Base-by-base conservation (phyloP, 169 alveolate species). In the Amoebophrya sp. region DNA sequence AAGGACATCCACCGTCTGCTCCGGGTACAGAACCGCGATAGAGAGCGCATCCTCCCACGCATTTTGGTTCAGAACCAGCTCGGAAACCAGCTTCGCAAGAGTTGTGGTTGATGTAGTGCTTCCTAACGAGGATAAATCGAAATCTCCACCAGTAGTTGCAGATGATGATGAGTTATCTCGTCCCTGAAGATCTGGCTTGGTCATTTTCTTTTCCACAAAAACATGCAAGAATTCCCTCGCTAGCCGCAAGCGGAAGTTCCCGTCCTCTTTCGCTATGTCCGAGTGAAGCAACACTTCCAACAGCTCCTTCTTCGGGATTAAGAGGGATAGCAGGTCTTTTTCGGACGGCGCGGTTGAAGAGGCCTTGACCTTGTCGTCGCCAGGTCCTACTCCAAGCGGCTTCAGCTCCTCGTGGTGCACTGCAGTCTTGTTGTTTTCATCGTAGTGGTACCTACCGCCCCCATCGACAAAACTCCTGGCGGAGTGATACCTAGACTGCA, bases 11-110 rank as follows among this genome's bases (percentile, higher is more conserved):
- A 66, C 83, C 7, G 35, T 66, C 32, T 7, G 10, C 83, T 66
- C 32, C 32, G 83, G 83, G 35, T 66, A 66, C 29, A 66, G 29
- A 2, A 66, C 29, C 32, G 39, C 1, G 32, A 66, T 66, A 0
- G 83, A 66, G 32, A 66, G 35, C 83, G 83, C 83, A n/a, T 66
- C 83, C 18, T 66, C 83, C 83, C 83, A 66, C 35, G 83, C n/a
- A 7, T 66, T 25, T 25, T 12, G 12, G 32, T 7, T 66, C n/a
- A n/a, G 32, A 0, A 1, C 83, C 38, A 66, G 32, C 18, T 18
- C 35, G 35, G 83, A 66, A 2, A 66, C 83, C 29, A 66, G 1
- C 83, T 25, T 7, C 38, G 83, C 83, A 12, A 47, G 18, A 18
- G 66, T 47, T 18, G 66, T n/a, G n/a, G n/a, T n/a, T n/a, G n/a